Conservation (phyloP, 2,329 filamentous ascomycete species). For the Fonsecaea multimorphosa region DNA sequence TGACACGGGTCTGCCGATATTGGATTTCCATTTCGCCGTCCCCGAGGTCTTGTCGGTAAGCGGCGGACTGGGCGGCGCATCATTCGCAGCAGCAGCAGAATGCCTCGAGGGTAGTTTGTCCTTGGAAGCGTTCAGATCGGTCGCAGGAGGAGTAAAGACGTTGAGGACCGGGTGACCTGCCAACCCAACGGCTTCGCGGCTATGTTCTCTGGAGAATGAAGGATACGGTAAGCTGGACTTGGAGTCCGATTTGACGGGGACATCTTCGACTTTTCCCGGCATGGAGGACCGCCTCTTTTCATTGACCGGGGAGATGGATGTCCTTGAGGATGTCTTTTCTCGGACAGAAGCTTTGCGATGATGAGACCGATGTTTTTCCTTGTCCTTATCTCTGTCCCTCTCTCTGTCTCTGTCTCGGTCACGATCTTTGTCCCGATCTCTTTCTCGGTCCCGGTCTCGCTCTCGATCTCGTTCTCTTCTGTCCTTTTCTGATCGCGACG, state of each 20-base stretch:
- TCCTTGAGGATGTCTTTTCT: constrained; percentile 37
- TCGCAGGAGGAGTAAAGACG: constrained; percentile 72
- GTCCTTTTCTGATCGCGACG: constrained; percentile 36
- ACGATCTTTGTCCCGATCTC: constrained; percentile 24
- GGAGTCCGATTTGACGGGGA: constrained; percentile 43
- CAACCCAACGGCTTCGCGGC: constrained; percentile 80
- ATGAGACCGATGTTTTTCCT: constrained; percentile 32
- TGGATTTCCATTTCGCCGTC: constrained; percentile 46
- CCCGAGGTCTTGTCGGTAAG: constrained; percentile 52
- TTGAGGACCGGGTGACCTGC: constrained; percentile 53
- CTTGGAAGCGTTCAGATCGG: constrained; percentile 65
- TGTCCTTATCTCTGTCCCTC: constrained; percentile 30
- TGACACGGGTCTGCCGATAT: constrained; percentile 40
- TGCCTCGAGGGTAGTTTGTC: constrained; percentile 44
- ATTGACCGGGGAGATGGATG: constrained; percentile 40
- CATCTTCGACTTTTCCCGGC: constrained; percentile 37
- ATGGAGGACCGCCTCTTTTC: constrained; percentile 42
- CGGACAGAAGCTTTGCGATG: constrained; percentile 35
- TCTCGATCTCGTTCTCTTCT: constrained; percentile 31
- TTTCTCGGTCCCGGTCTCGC: constrained; percentile 31
- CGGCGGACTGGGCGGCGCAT: constrained; percentile 56
- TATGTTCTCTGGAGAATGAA: constrained; percentile 85
- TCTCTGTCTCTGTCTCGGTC: constrained; percentile 31
- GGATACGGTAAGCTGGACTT: constrained; percentile 72
- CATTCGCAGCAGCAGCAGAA: constrained; percentile 34